Conservation (phyloP, 208 protist genomes). For the Acanthamoeba rhysodes region DNA sequence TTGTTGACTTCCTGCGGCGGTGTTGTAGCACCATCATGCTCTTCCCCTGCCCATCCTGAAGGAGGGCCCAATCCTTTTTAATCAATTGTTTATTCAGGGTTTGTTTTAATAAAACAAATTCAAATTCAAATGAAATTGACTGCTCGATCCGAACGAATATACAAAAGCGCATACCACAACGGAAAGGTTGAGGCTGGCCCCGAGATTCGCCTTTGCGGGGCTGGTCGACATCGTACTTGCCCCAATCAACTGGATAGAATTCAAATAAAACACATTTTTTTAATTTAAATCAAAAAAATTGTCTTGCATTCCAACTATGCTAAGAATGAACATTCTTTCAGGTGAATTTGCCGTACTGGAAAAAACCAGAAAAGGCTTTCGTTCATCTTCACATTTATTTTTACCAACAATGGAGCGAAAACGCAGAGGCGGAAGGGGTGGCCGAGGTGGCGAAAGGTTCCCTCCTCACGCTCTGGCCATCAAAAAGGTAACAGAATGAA, state of each 20-base stretch:
- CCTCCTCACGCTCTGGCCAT: background rate
- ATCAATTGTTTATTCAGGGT: background rate
- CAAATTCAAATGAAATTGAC: background rate
- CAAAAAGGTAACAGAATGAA: background rate
- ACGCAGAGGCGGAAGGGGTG: background rate
- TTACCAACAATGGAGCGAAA: background rate
- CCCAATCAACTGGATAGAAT: background rate
- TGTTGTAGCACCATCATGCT: slow-evolving; percentile 8
- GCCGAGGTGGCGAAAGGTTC: background rate
- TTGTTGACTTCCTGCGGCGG: background rate
- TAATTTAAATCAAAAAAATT: background rate
- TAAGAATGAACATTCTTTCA: too few relatives aligned
- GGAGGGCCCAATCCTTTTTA: background rate
- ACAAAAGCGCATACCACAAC: background rate
- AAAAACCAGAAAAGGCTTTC: too few relatives aligned
- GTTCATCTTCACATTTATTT: too few relatives aligned
- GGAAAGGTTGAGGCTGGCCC: background rate
- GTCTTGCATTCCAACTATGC: too few relatives aligned
- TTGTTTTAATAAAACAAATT: background rate
- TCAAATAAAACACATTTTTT: background rate
- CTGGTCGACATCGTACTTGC: background rate
- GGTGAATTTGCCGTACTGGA: too few relatives aligned
- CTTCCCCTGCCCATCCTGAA: background rate
- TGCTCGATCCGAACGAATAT: too few relatives aligned
- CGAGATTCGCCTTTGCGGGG: background rate